Conservation (phyloP, 441 rosid species). For the Brassica balearica region DNA sequence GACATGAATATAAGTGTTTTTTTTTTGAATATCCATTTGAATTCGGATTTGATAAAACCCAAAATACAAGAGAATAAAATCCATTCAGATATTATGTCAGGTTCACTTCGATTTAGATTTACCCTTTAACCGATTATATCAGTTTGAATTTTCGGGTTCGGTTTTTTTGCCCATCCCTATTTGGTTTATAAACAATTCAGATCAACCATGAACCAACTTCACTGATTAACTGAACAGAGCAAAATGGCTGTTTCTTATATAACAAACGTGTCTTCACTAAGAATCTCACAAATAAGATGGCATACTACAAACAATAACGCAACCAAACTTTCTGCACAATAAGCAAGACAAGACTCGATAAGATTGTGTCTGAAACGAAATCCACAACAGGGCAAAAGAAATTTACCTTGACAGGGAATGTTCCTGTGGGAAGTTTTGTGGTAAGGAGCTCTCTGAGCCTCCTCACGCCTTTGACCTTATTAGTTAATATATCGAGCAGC, state of each 20-base stretch:
- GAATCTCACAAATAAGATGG: conserved; percentile 35
- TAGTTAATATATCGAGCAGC: conserved; percentile 89
- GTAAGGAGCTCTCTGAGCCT: conserved; percentile 95
- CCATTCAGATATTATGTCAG: too few species aligned
- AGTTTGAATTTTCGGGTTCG: too few species aligned
- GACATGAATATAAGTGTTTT: too few species aligned
- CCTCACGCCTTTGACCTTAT: conserved; percentile 93
- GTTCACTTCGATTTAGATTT: too few species aligned
- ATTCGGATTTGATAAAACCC: too few species aligned
- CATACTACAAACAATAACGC: conserved; percentile 52
- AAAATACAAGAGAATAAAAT: too few species aligned
- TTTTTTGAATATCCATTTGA: too few species aligned
- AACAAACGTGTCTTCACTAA: conserved; percentile 29
- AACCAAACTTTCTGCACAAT: conserved; percentile 52
- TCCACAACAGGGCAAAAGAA: background rate
- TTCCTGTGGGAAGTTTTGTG: conserved; percentile 84
- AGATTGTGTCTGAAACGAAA: background rate
- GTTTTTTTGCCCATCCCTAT: too few species aligned
- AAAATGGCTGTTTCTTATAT: conserved; percentile 27
- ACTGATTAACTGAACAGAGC: conserved; percentile 13
- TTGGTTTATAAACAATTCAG: background rate
- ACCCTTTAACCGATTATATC: too few species aligned
- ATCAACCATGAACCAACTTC: conserved; percentile 7
- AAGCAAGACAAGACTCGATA: background rate
- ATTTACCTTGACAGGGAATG: conserved; percentile 91